Percentiles rank a stretch among this genome's conserved stretches.
phyloP scores from a whole-genome alignment of 1,284 basidiomycete species.

The Ganoderma lucidum region DNA sequence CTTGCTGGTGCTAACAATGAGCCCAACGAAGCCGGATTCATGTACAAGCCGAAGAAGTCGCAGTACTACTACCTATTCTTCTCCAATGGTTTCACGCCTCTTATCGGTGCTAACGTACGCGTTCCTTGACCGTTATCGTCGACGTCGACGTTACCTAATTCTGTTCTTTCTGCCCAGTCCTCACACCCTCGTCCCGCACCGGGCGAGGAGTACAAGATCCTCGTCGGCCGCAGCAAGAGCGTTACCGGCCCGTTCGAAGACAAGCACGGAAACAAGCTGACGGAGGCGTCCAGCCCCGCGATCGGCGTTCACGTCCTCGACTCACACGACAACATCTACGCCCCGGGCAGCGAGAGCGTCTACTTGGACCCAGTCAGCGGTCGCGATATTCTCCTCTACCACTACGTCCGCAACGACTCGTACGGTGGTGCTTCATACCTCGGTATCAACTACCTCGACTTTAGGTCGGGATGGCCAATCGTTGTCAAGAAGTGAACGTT shows the following conservation, averaged over 20 bases:
- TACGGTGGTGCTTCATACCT: slow-evolving; percentile 11
- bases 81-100: slow-evolving; percentile 13
- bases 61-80: slow-evolving; percentile 16
- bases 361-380: slow-evolving; percentile 22
- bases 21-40: slow-evolving; percentile 15
- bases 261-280: slow-evolving; percentile 33
- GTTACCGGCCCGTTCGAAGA: slow-evolving; percentile 42
- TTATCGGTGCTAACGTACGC: slow-evolving; percentile 7
- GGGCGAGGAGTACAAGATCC: slow-evolving; percentile 38
- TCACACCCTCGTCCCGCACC: slow-evolving; percentile 33
- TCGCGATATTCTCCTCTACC: slow-evolving; percentile 27
- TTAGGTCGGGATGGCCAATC: slow-evolving; percentile 14
- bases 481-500: slow-evolving; percentile 1
- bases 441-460: slow-evolving; percentile 21
- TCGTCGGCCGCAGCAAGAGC: slow-evolving; percentile 40
- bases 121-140: background rate
- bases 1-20: slow-evolving; percentile 8
- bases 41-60: slow-evolving; percentile 13
- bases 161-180: background rate
- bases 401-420: slow-evolving; percentile 21
- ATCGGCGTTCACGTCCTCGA: slow-evolving; percentile 41
- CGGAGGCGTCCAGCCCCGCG: slow-evolving; percentile 25
- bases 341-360: slow-evolving; percentile 39
- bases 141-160: background rate
- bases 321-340: slow-evolving; percentile 45